These are phyloP conservation scores for Cutaneotrichosporon cavernicola DNA, from an alignment of 1,284 basidiomycete species.

Conservation along the genomic window DNA sequence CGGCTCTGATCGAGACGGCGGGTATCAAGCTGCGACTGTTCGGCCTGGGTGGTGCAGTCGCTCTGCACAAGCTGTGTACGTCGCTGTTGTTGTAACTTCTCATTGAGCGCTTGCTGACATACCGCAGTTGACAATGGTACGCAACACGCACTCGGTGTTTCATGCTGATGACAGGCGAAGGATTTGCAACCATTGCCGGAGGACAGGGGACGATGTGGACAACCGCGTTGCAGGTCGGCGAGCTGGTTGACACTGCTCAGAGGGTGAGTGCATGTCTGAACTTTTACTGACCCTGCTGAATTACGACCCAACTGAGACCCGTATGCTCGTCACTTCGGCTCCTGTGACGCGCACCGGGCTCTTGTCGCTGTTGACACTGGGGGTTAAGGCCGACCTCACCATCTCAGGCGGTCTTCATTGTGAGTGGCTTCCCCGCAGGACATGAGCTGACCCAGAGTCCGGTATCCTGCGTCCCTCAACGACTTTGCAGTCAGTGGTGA, in stretches of 20 bases:
- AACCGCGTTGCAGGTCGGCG: conserved; percentile 94
- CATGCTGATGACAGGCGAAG: conserved; percentile 61
- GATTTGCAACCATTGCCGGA: conserved; percentile 91
- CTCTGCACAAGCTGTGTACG: conserved; percentile 96
- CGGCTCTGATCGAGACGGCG: conserved; percentile 83
- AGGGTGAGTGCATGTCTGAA: conserved; percentile 59
- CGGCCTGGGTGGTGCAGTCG: conserved; percentile 92
- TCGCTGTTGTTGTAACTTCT: conserved; percentile 7
- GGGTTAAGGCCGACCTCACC: conserved; percentile 90
- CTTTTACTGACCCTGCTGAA: conserved; percentile 41
- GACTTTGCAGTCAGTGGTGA: conserved; percentile 92
- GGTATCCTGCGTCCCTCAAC: conserved; percentile 93
- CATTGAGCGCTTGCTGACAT: conserved; percentile 27
- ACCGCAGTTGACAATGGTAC: conserved; percentile 49
- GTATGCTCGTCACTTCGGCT: conserved; percentile 88
- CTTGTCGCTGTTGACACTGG: conserved; percentile 82
- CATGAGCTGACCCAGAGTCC: conserved; percentile 56
- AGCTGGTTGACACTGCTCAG: conserved; percentile 95
- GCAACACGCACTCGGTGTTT: neutral
- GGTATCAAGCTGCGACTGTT: conserved; percentile 90
- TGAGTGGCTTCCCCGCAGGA: conserved; percentile 23
- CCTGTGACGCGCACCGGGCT: conserved; percentile 91
- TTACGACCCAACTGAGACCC: conserved; percentile 88
- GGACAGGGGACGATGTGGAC: conserved; percentile 99
- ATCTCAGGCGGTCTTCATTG: conserved; percentile 92